Conservation (phyloP, 345 rosid species). For the Brassica rapa region DNA sequence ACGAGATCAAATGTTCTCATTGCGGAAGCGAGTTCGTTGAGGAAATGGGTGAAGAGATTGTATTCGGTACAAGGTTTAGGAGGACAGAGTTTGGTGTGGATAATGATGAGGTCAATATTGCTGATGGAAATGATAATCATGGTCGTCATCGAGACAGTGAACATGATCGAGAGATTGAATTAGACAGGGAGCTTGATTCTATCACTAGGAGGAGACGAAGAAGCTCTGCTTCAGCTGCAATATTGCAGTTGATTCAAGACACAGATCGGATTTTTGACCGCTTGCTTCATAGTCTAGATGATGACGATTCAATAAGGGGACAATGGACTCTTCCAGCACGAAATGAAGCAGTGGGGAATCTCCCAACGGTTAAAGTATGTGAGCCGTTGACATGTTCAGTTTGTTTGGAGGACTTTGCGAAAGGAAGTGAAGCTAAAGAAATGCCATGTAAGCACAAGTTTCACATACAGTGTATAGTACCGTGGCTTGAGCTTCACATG, state of each 20-base stretch:
- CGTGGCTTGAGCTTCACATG: conserved; percentile 64
- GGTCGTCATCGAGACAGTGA: conserved; percentile 20
- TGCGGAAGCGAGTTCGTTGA: too few relatives aligned
- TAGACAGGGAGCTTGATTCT: too few relatives aligned
- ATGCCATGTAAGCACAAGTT: conserved; percentile 67
- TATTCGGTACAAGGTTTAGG: too few relatives aligned
- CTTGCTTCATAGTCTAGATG: conserved; percentile 76
- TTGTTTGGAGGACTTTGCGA: conserved; percentile 47
- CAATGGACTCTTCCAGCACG: conserved; percentile 75
- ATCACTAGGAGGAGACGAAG: too few relatives aligned
- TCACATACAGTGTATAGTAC: conserved; percentile 51
- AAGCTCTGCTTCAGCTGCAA: too few relatives aligned
- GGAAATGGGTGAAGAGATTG: too few relatives aligned
- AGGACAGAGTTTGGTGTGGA: too few relatives aligned
- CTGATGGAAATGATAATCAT: background rate
- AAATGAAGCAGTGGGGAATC: conserved; percentile 67
- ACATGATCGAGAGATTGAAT: conserved; percentile 50
- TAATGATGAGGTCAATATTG: too few relatives aligned
- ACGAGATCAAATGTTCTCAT: too few relatives aligned
- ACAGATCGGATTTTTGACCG: conserved; percentile 1
- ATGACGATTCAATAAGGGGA: conserved; percentile 61
- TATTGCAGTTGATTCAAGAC: conserved; percentile 49
- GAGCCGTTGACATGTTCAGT: conserved; percentile 49
- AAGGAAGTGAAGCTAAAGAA: conserved; percentile 61
- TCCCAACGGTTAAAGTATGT: conserved; percentile 57